A percentile compares a stretch with the other conserved stretches of the same genome.
Conservation (phyloP, 306 rosid species). For the Begonia peltatifolia region DNA sequence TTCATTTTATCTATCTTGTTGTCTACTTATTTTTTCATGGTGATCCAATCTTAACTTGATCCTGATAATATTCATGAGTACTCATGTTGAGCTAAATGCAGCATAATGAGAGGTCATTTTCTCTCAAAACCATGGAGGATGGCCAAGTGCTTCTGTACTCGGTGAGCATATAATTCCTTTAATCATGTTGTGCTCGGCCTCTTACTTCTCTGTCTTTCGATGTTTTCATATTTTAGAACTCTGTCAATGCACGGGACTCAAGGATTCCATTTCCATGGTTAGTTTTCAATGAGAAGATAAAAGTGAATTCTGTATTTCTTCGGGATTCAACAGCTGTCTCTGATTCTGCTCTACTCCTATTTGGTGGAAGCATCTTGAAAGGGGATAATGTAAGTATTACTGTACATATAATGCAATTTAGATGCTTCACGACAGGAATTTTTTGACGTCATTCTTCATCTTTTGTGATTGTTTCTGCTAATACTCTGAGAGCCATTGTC, state of each 20-base stretch:
- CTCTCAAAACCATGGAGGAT: slow-evolving; percentile 94
- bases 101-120: slow-evolving; percentile 83
- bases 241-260: slow-evolving; percentile 83
- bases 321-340: slow-evolving; percentile 92
- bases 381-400: slow-evolving; percentile 52
- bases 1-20: too few relatives aligned
- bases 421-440: not conserved
- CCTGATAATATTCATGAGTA: slow-evolving; percentile 2
- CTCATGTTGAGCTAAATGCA: slow-evolving; percentile 26
- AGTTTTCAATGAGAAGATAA: slow-evolving; percentile 87
- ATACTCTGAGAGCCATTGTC: slow-evolving; percentile 5
- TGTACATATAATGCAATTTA: not conserved
- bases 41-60: too few relatives aligned
- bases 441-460: too few relatives aligned
- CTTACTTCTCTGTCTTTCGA: slow-evolving; percentile 2
- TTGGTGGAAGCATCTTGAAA: slow-evolving; percentile 70
- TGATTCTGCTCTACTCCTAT: slow-evolving; percentile 72
- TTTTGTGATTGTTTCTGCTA: too few relatives aligned
- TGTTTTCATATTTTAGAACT: slow-evolving; percentile 45
- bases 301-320: slow-evolving; percentile 91
- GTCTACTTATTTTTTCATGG: too few relatives aligned
- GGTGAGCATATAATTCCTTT: slow-evolving; percentile 32
- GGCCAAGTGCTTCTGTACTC: slow-evolving; percentile 86
- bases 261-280: slow-evolving; percentile 93
- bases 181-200: slow-evolving; percentile 3